phyloP scores from a whole-genome alignment of 352 stramenopile genomes.

The Phytopythium aichiense region DNA sequence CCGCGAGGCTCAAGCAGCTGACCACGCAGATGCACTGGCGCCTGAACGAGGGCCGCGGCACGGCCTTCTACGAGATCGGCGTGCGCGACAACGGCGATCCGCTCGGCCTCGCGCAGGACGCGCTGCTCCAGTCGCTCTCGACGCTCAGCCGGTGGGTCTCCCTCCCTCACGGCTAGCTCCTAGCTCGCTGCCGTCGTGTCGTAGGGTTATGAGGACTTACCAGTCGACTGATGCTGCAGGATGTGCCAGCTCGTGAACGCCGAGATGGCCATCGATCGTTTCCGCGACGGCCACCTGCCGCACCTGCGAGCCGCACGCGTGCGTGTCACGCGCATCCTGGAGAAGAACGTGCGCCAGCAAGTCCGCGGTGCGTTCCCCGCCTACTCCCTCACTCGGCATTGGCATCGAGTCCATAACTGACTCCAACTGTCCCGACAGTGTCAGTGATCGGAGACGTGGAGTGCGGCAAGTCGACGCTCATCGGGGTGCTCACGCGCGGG shows the following conservation, averaged over 20 bases:
- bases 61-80: conserved; percentile 85
- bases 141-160: conserved; percentile 46
- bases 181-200: too few species aligned
- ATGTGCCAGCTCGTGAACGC: conserved; percentile 78
- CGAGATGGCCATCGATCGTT: conserved; percentile 57
- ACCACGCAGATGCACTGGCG: conserved; percentile 90
- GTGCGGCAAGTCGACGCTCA: conserved; percentile 88
- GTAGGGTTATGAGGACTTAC: too few species aligned
- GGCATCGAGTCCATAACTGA: background rate
- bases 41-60: conserved; percentile 83
- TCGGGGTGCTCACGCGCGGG: conserved; percentile 84
- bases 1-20: conserved; percentile 79
- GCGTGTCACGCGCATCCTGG: conserved; percentile 41
- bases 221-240: conserved; percentile 11
- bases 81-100: conserved; percentile 81
- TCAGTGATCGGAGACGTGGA: conserved; percentile 85
- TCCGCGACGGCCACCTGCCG: conserved; percentile 36
- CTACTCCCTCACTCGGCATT: background rate
- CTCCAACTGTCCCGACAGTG: conserved; percentile 21
- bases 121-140: conserved; percentile 66
- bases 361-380: conserved; percentile 34
- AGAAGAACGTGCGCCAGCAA: conserved; percentile 53
- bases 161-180: background rate
- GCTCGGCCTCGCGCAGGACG: conserved; percentile 57
- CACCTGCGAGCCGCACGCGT: conserved; percentile 41